These are phyloP conservation scores for Athelia psychrophila DNA, from an alignment of 1,284 basidiomycete genomes.

Conservation along the genomic window DNA sequence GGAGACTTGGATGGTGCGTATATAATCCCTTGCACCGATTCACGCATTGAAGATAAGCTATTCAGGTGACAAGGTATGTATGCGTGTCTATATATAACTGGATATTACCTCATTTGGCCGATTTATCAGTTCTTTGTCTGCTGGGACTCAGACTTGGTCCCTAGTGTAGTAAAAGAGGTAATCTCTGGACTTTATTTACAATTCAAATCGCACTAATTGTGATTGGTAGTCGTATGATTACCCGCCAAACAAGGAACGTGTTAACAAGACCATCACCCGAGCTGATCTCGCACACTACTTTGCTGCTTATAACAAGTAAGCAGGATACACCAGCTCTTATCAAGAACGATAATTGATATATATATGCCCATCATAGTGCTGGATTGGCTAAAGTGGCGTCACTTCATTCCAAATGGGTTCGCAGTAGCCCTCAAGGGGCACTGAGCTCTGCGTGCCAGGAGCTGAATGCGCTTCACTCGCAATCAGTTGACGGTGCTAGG, in stretches of 20 bases:
- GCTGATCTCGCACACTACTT: constrained; percentile 60
- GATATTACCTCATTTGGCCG: constrained; percentile 14
- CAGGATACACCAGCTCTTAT: no score
- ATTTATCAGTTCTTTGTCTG: constrained; percentile 67
- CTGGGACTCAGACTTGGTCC: constrained; percentile 65
- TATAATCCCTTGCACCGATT: not conserved
- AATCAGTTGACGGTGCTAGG: constrained; percentile 60
- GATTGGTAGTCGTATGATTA: constrained; percentile 58
- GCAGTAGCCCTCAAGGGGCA: constrained; percentile 51
- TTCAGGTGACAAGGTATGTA: not conserved
- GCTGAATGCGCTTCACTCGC: constrained; percentile 64
- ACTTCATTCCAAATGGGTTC: constrained; percentile 58
- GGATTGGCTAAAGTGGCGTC: constrained; percentile 51
- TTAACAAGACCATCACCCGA: constrained; percentile 43
- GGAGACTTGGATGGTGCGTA: constrained; percentile 55
- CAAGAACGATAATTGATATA: not conserved
- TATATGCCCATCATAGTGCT: constrained; percentile 28
- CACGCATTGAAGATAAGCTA: not conserved
- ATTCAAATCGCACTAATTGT: not conserved
- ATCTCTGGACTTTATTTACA: constrained; percentile 5
- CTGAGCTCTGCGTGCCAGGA: constrained; percentile 64
- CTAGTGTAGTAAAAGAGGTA: constrained; percentile 49
- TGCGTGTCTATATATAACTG: constrained; percentile 1
- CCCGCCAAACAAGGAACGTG: constrained; percentile 53
- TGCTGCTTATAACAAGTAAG: constrained; percentile 59